These are phyloP conservation scores for Aspergillus sp. DNA, from an alignment of 2,329 filamentous ascomycete genomes.

Conservation along the genomic window DNA sequence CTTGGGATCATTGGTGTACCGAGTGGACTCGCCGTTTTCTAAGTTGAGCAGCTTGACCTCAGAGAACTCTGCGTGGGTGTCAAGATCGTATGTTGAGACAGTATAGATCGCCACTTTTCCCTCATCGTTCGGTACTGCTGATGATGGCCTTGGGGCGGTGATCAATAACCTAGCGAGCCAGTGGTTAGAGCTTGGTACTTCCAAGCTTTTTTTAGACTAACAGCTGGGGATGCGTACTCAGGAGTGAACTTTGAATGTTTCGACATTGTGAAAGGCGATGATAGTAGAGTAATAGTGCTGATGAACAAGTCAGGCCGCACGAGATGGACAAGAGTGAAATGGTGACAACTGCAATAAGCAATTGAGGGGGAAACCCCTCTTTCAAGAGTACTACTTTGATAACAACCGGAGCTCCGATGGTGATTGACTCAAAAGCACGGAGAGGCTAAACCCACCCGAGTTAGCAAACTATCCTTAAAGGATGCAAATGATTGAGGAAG, in stretches of 20 bases:
- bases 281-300: too few species aligned
- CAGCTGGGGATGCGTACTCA: neutral
- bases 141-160: neutral
- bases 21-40: neutral
- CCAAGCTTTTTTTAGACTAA: too few species aligned
- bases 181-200: neutral
- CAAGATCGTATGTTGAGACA: constrained; percentile 1
- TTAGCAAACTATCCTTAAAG: neutral
- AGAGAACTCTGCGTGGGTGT: neutral
- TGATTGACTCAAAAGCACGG: neutral
- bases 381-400: neutral
- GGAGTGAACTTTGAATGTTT: neutral
- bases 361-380: neutral
- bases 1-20: constrained; percentile 5
- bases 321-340: neutral
- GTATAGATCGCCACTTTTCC: constrained; percentile 1
- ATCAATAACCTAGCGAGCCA: neutral
- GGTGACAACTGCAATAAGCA: neutral
- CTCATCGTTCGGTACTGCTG: constrained; percentile 2
- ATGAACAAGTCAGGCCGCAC: too few species aligned
- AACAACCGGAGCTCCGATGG: neutral
- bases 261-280: neutral
- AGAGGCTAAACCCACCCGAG: neutral
- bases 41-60: constrained; percentile 1
- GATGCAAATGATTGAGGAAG: neutral